Base-by-base conservation (phyloP, 371 early-diverging fungal species). In the Lichtheimia corymbifera region DNA sequence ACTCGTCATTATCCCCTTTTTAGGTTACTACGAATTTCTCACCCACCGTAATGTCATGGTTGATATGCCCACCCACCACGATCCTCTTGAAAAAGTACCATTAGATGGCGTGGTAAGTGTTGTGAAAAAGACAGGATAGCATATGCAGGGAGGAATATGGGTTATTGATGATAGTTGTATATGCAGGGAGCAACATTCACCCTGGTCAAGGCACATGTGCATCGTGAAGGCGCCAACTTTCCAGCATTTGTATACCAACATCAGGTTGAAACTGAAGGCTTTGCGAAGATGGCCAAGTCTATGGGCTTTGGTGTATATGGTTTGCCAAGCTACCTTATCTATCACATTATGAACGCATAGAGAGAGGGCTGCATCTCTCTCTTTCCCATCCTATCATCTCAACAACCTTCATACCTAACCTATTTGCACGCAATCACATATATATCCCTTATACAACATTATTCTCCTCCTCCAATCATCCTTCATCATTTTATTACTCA, bases 221-320 rank as follows among this genome's bases (percentile, higher is more conserved):
- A 89, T 64, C 87, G 88, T 5, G 78, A 80, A 43, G 90, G 89
- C 5, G 82, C 86, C 42, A 74, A 70, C 35, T 79, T 79, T 50
- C 80, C 80, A 17, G 62, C 80, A 0, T 79, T 64, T 56, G 51
- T 68, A 6, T 79, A 70, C 55, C 72, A 79, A 30, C 76, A 79
- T 49, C 74, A 79, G 53, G 76, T 90, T 5, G 90, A 91, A 65
- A 90, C 90, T 9, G 91, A 90, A 75, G 91, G 91, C 17, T 80
- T 91, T 70, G 89, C 88, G 24, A 87, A 87, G 58, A 82, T 88
- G 68, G 88, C 90, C 28, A 88, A 85, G 63, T 77, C 79, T 1
- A 73, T 84, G 67, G 89, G 89, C 5, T 86, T 77, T 58, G 75
- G 75, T 27, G 86, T 87, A 0, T 87, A 71, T 64, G 88, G 88